Percentiles rank a stretch among this genome's conserved stretches.
These are phyloP conservation scores for Rubus idaeus DNA, from an alignment of 306 rosid genomes.

Conservation along the genomic window DNA sequence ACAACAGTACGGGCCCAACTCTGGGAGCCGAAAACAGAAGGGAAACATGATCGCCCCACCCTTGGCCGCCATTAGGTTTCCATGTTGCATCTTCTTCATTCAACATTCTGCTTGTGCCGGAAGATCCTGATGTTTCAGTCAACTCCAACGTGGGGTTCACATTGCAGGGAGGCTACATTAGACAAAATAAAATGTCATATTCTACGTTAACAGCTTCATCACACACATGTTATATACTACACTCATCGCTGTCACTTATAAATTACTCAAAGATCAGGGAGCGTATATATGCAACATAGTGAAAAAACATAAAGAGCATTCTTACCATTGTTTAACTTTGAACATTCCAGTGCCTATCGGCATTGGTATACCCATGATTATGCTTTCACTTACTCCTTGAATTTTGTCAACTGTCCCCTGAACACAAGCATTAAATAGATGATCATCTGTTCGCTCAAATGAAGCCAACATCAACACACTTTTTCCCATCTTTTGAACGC, in stretches of 20 bases:
- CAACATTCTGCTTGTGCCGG: neutral
- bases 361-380: conserved; percentile 93
- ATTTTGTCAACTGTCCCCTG: conserved; percentile 69
- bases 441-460: conserved; percentile 83
- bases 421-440: conserved; percentile 68
- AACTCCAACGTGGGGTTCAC: neutral
- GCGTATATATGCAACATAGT: neutral
- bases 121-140: neutral
- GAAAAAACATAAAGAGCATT: neutral
- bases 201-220: neutral
- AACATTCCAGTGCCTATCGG: conserved; percentile 85
- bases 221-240: neutral
- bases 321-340: conserved; percentile 80
- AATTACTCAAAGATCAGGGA: neutral
- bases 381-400: conserved; percentile 88
- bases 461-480: conserved; percentile 91
- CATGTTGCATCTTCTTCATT: neutral
- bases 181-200: neutral
- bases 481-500: conserved; percentile 89
- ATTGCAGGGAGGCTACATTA: neutral
- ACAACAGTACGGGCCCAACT: too few species aligned
- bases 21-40: too few species aligned
- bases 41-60: too few species aligned
- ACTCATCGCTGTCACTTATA: neutral
- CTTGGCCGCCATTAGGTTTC: neutral